Percentiles rank a stretch among this genome's conserved stretches.
These are phyloP conservation scores for Chlorella sp. DNA, from an alignment of 139 green algal species.

Conservation along the genomic window DNA sequence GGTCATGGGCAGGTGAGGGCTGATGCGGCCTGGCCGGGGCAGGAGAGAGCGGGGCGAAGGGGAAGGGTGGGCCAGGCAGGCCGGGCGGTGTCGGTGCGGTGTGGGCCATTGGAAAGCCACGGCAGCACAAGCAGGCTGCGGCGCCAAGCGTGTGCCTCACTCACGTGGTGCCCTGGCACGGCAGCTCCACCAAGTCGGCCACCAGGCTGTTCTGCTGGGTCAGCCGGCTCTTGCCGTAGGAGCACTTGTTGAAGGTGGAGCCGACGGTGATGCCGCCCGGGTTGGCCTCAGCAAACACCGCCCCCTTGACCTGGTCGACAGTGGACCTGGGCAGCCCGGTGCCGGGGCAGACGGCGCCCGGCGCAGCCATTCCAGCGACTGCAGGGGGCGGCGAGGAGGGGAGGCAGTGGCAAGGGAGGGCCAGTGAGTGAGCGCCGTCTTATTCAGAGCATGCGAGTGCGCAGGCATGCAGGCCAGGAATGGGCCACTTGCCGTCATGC, in stretches of 20 bases:
- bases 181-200: not conserved
- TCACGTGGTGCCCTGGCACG: conserved; percentile 12
- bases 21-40: too few species aligned
- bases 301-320: not conserved
- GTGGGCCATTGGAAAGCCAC: too few species aligned
- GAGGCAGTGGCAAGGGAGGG: not conserved
- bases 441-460: too few species aligned
- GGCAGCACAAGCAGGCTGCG: not conserved
- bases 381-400: not conserved
- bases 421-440: not conserved
- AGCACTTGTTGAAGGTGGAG: not conserved
- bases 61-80: too few species aligned
- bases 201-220: not conserved
- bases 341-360: conserved; percentile 13
- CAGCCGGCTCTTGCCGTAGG: not conserved
- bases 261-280: not conserved
- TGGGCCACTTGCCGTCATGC: too few species aligned
- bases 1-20: not conserved
- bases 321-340: not conserved
- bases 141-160: not conserved
- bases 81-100: too few species aligned
- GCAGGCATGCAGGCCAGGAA: too few species aligned
- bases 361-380: not conserved
- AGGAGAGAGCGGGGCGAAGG: not conserved
- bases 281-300: not conserved